Evolutionary conservation across 2,329 filamentous ascomycete species (phyloP), one percentile per base, ranked within the genome.

Genomic region (Xylariaceae sp.): DNA sequence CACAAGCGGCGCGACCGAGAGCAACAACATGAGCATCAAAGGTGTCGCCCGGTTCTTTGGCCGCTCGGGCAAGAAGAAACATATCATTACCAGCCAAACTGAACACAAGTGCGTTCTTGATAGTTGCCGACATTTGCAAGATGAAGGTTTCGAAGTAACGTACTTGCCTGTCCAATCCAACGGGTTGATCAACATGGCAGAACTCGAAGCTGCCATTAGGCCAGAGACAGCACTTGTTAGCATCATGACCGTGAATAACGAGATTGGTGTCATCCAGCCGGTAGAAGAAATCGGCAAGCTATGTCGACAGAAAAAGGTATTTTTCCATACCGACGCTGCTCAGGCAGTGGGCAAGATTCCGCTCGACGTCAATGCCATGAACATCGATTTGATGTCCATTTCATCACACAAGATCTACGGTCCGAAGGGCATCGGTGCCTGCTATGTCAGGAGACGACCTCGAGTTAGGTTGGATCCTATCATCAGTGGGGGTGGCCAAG

Each of bases 11-110:
- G 94, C 94, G 15, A 99, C 94, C 0, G 94, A 99, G 76, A 96
- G 91, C 70, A 99, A 99, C 75, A 99, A 99, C 68, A 99, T 99
- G 94, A 96, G 91, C 72, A 90, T 99, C 76, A 99, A 99, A 76
- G 94, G 94, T 60, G 92, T 99, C 8, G 92, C 94, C 18, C 83
- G 92, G 59, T 99, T 99, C 75, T 96, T 96, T 70, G 91, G 90
- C 61, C 84, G 89, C 54, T 85, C 84, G 2, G 92, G 91, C 65
- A 96, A 96, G 83, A 97, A 97, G 84, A 96, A 88, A 76, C 94
- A 99, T 73, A 92, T 99, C 67, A 91, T 99, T 71, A 99, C 94
- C 21, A 90, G 85, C 37, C 94, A 97, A 76, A 99, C 94, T 0
- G 94, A 99, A 74, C 94, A 99, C 80, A 99, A 99, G 77, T 99